Percentiles rank a stretch among this genome's conserved stretches.
Conservation (phyloP, 768 basidiomycete genomes). For the Leucosporidium scottii region DNA sequence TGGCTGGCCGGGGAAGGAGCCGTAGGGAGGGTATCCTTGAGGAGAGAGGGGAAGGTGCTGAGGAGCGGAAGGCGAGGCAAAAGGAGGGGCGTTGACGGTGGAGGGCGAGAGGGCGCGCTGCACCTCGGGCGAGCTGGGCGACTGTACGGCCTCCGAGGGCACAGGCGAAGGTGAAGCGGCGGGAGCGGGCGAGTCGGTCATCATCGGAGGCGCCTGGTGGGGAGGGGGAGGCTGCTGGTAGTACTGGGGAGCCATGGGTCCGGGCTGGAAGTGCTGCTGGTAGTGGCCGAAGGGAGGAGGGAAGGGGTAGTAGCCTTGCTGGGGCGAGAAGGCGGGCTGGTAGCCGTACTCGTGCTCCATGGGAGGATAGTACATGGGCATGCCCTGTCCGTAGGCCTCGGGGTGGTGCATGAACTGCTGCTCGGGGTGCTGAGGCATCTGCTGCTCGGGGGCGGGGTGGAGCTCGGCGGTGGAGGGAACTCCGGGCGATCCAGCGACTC, state of each 20-base stretch:
- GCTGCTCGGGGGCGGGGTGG: conserved; percentile 1
- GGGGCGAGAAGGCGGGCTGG: conserved; percentile 19
- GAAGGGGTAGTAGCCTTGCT: conserved; percentile 15
- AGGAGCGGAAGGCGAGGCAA: background rate
- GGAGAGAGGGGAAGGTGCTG: background rate
- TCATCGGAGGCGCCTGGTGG: background rate
- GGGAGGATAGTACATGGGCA: conserved; percentile 28
- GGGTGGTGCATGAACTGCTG: conserved; percentile 5
- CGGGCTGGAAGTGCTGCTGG: conserved; percentile 6
- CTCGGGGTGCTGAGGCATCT: background rate
- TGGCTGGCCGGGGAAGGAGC: background rate
- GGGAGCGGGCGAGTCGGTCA: background rate
- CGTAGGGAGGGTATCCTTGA: background rate
- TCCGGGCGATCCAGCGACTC: conserved; percentile 20
- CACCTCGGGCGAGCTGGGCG: background rate
- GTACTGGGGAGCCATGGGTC: conserved; percentile 4
- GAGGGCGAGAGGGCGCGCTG: background rate
- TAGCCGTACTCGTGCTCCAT: conserved; percentile 18
- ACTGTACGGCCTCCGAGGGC: background rate
- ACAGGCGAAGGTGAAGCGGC: background rate
- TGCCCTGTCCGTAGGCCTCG: conserved; percentile 1
- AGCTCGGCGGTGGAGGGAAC: conserved; percentile 18
- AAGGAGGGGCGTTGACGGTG: background rate
- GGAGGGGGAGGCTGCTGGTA: conserved; percentile 19
- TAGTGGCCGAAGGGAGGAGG: conserved; percentile 18